These are phyloP conservation scores for Thelonectria discophora DNA, from an alignment of 2,329 filamentous ascomycete species.

Conservation along the genomic window DNA sequence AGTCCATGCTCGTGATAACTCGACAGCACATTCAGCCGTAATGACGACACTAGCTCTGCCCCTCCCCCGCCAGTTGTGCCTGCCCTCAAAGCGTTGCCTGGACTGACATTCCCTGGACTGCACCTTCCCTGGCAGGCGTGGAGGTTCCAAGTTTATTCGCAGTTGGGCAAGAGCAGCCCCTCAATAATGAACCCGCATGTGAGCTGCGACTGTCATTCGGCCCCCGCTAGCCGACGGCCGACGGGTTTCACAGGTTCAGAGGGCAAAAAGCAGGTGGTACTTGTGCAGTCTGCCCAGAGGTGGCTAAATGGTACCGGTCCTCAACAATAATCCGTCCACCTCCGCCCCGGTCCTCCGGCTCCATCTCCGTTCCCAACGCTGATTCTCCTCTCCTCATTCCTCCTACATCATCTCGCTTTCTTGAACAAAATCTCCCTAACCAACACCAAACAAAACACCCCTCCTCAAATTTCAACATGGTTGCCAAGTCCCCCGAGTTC, in stretches of 20 bases:
- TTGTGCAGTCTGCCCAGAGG: too few species aligned
- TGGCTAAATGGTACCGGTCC: neutral
- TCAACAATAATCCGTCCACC: constrained; percentile 25
- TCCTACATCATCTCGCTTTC: neutral
- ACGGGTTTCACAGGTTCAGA: neutral
- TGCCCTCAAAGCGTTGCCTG: neutral
- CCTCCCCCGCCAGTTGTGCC: constrained; percentile 8
- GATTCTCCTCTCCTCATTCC: constrained; percentile 8
- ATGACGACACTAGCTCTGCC: constrained; percentile 20
- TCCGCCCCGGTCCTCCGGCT: constrained; percentile 19
- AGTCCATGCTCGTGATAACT: too few species aligned
- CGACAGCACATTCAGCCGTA: too few species aligned
- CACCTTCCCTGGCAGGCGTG: neutral
- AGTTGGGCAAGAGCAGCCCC: neutral
- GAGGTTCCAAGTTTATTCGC: neutral
- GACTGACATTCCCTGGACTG: neutral
- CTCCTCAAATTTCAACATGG: constrained; percentile 47
- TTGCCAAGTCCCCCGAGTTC: constrained; percentile 58
- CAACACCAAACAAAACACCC: constrained; percentile 10
- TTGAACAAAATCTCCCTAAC: neutral
- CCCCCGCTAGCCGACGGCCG: constrained; percentile 18
- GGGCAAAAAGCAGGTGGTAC: neutral
- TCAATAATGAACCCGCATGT: constrained; percentile 17
- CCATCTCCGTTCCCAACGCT: constrained; percentile 21
- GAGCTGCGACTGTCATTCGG: constrained; percentile 13